These are phyloP conservation scores for Gentiana dahurica DNA, from an alignment of 257 asterid species.

Conservation along the genomic window DNA sequence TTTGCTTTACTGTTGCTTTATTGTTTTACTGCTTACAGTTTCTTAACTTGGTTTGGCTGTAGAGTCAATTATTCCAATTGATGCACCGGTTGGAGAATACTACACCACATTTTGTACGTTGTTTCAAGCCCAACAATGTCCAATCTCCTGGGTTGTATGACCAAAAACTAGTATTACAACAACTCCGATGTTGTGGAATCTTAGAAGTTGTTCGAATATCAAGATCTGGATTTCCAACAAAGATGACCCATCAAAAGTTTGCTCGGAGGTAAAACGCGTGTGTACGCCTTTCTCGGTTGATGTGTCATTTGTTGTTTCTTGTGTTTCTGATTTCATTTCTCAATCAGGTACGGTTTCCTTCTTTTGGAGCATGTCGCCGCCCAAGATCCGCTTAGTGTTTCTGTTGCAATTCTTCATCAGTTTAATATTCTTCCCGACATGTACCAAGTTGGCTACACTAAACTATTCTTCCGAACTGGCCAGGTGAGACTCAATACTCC, in stretches of 20 bases:
- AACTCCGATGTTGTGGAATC: constrained; percentile 94
- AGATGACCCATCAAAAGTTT: constrained; percentile 92
- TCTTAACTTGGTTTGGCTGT: constrained; percentile 10
- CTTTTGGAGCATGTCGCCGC: constrained; percentile 87
- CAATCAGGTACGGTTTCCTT: constrained; percentile 89
- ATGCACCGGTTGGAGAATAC: constrained; percentile 94
- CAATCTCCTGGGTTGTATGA: constrained; percentile 79
- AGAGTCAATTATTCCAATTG: constrained; percentile 86
- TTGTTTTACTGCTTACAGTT: too few relatives aligned
- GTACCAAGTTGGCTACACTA: constrained; percentile 99
- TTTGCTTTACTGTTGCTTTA: too few relatives aligned
- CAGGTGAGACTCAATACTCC: constrained; percentile 43
- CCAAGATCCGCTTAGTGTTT: constrained; percentile 91
- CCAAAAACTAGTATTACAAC: constrained; percentile 83
- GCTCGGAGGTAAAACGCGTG: constrained; percentile 61
- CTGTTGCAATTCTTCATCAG: constrained; percentile 95
- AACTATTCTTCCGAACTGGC: constrained; percentile 95
- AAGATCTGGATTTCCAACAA: constrained; percentile 94
- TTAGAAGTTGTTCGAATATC: constrained; percentile 97
- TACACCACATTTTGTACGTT: constrained; percentile 95
- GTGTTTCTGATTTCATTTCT: constrained; percentile 8
- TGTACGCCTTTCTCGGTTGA: not conserved
- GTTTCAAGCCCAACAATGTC: constrained; percentile 85
- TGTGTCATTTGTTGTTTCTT: not conserved
- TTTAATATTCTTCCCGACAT: constrained; percentile 94